Evolutionary conservation across 139 green algal species (phyloP).

Genomic region (Dunaliella sp.): DNA sequence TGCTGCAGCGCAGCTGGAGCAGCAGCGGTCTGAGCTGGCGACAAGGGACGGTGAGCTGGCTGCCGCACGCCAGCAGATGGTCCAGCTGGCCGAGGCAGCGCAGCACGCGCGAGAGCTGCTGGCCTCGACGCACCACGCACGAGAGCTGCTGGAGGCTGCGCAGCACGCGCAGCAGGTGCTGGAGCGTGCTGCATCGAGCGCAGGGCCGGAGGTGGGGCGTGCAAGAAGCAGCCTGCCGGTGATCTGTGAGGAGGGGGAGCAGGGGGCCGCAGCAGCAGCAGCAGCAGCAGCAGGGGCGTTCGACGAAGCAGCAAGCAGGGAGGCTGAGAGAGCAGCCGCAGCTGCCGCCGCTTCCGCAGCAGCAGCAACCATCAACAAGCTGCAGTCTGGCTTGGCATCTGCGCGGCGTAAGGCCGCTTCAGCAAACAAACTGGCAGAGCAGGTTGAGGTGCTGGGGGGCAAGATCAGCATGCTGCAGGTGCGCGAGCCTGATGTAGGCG

Average conservation of each 20-base stretch:
- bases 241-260: neutral
- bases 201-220: neutral
- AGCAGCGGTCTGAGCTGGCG: too few species aligned
- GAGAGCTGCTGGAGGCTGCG: too few species aligned
- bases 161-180: too few species aligned
- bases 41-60: neutral
- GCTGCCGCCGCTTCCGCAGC: too few species aligned
- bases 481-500: neutral
- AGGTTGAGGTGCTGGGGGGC: neutral
- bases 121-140: too few species aligned
- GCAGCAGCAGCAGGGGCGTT: neutral
- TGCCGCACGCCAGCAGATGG: neutral
- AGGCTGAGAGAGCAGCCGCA: too few species aligned
- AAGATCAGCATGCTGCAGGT: neutral
- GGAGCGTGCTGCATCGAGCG: too few species aligned
- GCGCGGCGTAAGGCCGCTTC: neutral
- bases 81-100: neutral
- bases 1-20: too few species aligned
- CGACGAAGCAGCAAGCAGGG: neutral
- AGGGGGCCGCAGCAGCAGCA: too few species aligned
- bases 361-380: neutral
- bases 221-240: neutral
- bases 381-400: neutral
- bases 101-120: too few species aligned
- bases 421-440: neutral